Base-by-base conservation (phyloP, 164 flowering plant genomes). In the Vitis rotundifolia region DNA sequence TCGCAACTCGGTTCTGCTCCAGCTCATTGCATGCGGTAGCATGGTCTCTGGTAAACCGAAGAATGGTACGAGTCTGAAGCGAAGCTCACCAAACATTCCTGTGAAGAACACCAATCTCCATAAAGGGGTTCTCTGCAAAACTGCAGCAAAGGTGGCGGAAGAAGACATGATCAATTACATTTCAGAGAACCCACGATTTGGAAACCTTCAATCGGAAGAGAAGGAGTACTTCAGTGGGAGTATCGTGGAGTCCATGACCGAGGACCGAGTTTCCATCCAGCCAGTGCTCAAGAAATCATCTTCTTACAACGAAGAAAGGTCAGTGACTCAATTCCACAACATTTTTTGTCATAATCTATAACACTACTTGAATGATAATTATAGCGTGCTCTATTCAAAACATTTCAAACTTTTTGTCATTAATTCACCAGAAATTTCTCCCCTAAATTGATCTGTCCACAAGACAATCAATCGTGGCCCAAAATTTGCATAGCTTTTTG, bases 141-240 rank as follows among this genome's bases (percentile, higher is more conserved):
- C 73, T 3, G 89, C 75, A 28, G 72, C 59, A 29, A 75, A 68
- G 69, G 80, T 19, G 49, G 84, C 19, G 19, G 89, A 75, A 11
- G 85, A 73, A 16, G 71, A 63, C 61, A 87, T 71, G 85, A 87
- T 89, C 19, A 73, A 53, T 12, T 90, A 71, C 83, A 88, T 94
- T 89, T 88, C 98, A 2, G 91, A 90, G 80, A 94, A 91, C 66
- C 96, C 96, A 7, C 69, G 98, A 72, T 91, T 94, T 37, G 94
- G 92, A 60, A 86, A 86, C 59, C 72, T 80, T 54, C 93, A 86
- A 56, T 66, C 89, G 1, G 90, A 89, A 71, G 97, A 90, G 78
- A 94, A 89, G 64, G 97, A 90, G 82, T 94, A 88, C 50, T 94
- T 91, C 71, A 94, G 98, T 67, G 98, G 98, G 69, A 90, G 94